Evolutionary conservation across 805 yeast species (phyloP), one percentile per base, ranked within the genome.

Genomic region (Nakazawaea populi): DNA sequence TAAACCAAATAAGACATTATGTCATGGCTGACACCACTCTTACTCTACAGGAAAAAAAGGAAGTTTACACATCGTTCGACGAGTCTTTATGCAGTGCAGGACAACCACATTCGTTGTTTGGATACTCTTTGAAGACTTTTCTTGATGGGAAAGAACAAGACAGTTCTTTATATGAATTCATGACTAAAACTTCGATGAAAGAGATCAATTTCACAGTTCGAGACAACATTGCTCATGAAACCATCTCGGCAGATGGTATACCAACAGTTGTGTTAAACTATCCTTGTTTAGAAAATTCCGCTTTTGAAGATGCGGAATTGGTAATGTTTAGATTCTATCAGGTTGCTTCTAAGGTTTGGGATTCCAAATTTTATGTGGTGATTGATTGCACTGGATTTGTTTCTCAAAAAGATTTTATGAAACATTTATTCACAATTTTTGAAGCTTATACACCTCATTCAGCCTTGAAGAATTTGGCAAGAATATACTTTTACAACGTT

Each of bases 321-420:
- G 65, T 84, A 29, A 67, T 79, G 28, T 89, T 77, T 65, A 75
- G 84, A 53, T 57, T 83, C 6, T 75, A 87, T 48, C 89, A 86
- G 56, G 74, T 79, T 4, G 77, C 84, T 14, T 77, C 85, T 48
- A 85, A 83, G 60, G 74, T 87, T 29, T 85, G 95, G 91, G 81
- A 83, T 24, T 74, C 79, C 34, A 80, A 79, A 51, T 87, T 76
- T 61, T 78, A 80, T 53, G 53, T 83, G 46, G 77, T 89, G 6
- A 57, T 80, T 52, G 96, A 89, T 63, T 81, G 87, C 56, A 86
- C 96, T 0, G 83, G 82, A 10, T 82, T 75, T 60, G 63, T 71
- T 32, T 67, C 67, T 8, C 42, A 52, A 3, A 38, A 52, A 10
- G 56, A 58, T 9, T 39, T 61, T 2, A 54, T 66, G 31, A 52